Conservation (phyloP, 495 filamentous ascomycete genomes). For the Penicillium simplicissimum region DNA sequence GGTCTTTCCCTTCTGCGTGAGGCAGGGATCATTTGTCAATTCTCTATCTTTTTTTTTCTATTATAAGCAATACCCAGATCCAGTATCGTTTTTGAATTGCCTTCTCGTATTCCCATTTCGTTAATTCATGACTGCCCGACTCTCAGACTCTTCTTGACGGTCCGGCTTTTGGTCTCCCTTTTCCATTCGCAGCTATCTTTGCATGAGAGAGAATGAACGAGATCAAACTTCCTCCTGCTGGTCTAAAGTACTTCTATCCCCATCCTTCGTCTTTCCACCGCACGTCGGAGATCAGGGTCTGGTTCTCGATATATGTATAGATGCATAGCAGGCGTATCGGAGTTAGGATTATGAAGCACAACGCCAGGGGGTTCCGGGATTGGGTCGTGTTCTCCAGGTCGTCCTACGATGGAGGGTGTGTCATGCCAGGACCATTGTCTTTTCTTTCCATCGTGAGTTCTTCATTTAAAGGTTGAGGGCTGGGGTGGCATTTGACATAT, state of each 20-base stretch:
- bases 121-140: not conserved
- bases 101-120: not conserved
- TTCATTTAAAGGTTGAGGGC: too few species aligned
- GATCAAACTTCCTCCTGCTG: not conserved
- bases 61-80: slow-evolving; percentile 5
- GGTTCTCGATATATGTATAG: not conserved
- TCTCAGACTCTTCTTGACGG: not conserved
- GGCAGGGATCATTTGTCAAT: not conserved
- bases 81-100: not conserved
- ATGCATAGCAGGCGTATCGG: not conserved
- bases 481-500: too few species aligned
- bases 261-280: too few species aligned
- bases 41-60: not conserved
- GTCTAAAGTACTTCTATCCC: too few species aligned
- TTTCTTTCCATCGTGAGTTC: too few species aligned
- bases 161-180: not conserved
- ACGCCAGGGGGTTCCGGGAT: not conserved
- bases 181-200: not conserved
- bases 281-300: not conserved
- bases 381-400: slow-evolving; percentile 3
- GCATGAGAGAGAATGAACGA: not conserved
- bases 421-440: too few species aligned
- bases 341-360: not conserved
- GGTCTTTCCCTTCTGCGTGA: slow-evolving; percentile 34
- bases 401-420: not conserved